Evolutionary conservation across 768 basidiomycete genomes (phyloP).

Genomic region (Rubroboletus satanas): DNA sequence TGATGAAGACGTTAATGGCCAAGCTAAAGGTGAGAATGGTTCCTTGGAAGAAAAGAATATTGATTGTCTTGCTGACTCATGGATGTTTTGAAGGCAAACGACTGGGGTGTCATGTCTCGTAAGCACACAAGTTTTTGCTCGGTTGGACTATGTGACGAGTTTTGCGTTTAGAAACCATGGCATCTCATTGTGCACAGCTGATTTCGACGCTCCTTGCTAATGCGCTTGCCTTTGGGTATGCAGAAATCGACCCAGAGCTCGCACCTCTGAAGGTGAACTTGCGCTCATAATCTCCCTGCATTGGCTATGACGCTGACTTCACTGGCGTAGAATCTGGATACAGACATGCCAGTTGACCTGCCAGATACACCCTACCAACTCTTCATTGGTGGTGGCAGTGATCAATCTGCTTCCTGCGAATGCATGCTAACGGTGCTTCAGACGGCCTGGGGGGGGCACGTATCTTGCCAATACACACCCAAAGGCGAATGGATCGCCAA

Average conservation of each 20-base stretch:
- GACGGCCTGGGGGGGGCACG: slow-evolving; percentile 14
- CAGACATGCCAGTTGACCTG: slow-evolving; percentile 37
- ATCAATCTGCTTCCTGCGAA: slow-evolving; percentile 20
- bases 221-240: slow-evolving; percentile 46
- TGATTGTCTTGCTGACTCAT: neutral
- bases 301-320: neutral
- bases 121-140: slow-evolving; percentile 12
- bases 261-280: slow-evolving; percentile 48
- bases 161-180: slow-evolving; percentile 41
- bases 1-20: slow-evolving; percentile 65
- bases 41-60: neutral
- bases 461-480: slow-evolving; percentile 14
- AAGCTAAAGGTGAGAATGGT: slow-evolving; percentile 49
- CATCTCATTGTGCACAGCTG: slow-evolving; percentile 44
- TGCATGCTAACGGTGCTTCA: slow-evolving; percentile 11
- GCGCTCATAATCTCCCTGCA: rapidly evolving
- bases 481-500: slow-evolving; percentile 38
- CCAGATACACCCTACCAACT: slow-evolving; percentile 38
- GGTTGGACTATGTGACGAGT: slow-evolving; percentile 3
- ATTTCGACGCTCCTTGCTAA: slow-evolving; percentile 40
- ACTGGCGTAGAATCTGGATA: slow-evolving; percentile 47
- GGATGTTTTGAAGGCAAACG: slow-evolving; percentile 44
- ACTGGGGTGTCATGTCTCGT: slow-evolving; percentile 66
- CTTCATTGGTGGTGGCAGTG: slow-evolving; percentile 24
- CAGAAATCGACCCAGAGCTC: slow-evolving; percentile 41